A percentile compares a stretch with the other conserved stretches of the same genome.
These are phyloP conservation scores for Globisporangium mamillatum DNA, from an alignment of 352 stramenopile species.

Conservation along the genomic window DNA sequence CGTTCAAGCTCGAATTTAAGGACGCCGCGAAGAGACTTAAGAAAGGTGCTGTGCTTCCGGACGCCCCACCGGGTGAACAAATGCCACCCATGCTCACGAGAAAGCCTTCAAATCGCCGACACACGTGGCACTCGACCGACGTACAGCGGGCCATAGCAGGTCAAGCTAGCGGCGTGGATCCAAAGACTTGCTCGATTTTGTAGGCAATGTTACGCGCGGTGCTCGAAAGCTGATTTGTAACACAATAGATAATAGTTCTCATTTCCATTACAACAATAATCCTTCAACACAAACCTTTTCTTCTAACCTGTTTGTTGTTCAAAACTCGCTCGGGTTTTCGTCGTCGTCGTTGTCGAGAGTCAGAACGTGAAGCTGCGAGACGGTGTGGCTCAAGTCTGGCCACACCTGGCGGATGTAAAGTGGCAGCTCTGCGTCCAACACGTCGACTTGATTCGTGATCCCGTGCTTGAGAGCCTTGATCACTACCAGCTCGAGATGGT, in stretches of 20 bases:
- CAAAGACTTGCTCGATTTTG: constrained; percentile 16
- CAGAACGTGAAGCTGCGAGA: constrained; percentile 8
- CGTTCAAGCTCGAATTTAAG: constrained; percentile 58
- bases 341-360: constrained; percentile 1
- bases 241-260: neutral
- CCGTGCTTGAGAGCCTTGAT: constrained; percentile 21
- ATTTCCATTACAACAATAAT: neutral
- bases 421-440: constrained; percentile 21
- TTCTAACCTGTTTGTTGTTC: neutral
- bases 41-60: constrained; percentile 8
- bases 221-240: neutral
- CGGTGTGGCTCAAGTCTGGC: constrained; percentile 14
- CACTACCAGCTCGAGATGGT: constrained; percentile 13
- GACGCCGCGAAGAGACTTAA: constrained; percentile 21
- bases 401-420: constrained; percentile 16
- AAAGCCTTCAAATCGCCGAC: constrained; percentile 4
- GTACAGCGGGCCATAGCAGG: neutral
- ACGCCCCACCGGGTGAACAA: neutral
- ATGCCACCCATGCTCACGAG: neutral
- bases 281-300: neutral
- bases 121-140: constrained; percentile 19
- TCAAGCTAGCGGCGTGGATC: neutral
- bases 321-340: neutral
- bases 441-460: constrained; percentile 20
- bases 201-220: neutral